Conservation (phyloP, 768 basidiomycete species). For the Lactarius deliciosus region DNA sequence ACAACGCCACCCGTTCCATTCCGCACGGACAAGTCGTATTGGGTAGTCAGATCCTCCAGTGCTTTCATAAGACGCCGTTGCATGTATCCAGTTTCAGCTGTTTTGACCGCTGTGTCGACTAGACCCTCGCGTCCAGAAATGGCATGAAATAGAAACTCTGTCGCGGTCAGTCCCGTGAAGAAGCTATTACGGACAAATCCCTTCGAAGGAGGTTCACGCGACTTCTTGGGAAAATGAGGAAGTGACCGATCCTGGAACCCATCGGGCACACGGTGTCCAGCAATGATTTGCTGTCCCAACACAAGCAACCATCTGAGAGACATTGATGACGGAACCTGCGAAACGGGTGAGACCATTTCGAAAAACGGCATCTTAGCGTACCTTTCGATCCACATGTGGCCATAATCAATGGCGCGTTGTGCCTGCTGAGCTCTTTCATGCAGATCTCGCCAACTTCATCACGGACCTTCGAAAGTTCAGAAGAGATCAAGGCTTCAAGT, state of each 20-base stretch:
- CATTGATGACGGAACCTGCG: conserved; percentile 97
- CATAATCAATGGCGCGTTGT: conserved; percentile 98
- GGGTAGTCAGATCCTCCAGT: conserved; percentile 92
- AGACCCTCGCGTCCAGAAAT: conserved; percentile 98
- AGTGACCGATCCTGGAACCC: conserved; percentile 98
- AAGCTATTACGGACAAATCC: conserved; percentile 99
- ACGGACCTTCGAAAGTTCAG: conserved; percentile 90
- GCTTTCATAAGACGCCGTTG: conserved; percentile 99
- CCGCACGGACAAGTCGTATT: conserved; percentile 94
- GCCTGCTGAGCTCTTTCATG: conserved; percentile 95
- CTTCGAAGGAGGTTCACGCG: conserved; percentile 92
- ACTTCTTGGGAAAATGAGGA: conserved; percentile 98
- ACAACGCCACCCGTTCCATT: conserved; percentile 95
- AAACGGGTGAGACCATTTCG: conserved; percentile 26
- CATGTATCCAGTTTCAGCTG: conserved; percentile 99
- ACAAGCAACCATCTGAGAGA: conserved; percentile 99
- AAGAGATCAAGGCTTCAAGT: conserved; percentile 93
- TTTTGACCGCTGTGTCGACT: conserved; percentile 99
- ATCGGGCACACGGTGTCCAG: conserved; percentile 96
- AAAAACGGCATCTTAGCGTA: conserved; percentile 32
- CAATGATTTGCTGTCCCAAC: conserved; percentile 99
- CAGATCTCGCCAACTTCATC: conserved; percentile 96
- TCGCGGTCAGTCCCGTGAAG: conserved; percentile 86
- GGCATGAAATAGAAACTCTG: conserved; percentile 98
- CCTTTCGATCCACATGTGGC: conserved; percentile 99